A percentile compares a stretch with the other conserved stretches of the same genome.
phyloP scores from a whole-genome alignment of 805 yeast genomes.

The Lachancea waltii region DNA sequence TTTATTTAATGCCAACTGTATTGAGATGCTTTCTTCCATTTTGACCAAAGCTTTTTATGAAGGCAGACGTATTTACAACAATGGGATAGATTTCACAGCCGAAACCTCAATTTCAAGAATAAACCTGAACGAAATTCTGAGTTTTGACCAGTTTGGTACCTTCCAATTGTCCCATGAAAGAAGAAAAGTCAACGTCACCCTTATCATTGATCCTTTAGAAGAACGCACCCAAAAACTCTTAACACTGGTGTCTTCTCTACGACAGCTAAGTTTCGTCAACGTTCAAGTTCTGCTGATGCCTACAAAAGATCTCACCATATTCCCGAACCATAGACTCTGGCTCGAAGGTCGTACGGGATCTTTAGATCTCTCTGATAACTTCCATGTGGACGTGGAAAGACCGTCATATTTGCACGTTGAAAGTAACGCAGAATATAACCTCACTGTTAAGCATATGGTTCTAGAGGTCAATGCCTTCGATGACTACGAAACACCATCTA shows the following conservation, averaged over 20 bases:
- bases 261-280: conserved; percentile 43
- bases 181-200: conserved; percentile 46
- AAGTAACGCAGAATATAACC: conserved; percentile 42
- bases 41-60: conserved; percentile 41
- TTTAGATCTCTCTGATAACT: conserved; percentile 28
- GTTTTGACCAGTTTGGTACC: conserved; percentile 16
- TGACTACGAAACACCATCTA: conserved; percentile 21
- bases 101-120: conserved; percentile 41
- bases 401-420: conserved; percentile 23
- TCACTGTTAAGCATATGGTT: conserved; percentile 31
- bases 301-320: conserved; percentile 33
- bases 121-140: conserved; percentile 34
- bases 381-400: conserved; percentile 20
- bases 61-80: conserved; percentile 17
- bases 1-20: conserved; percentile 36
- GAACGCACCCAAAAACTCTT: conserved; percentile 61
- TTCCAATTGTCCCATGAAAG: conserved; percentile 21
- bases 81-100: conserved; percentile 38
- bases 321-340: conserved; percentile 56
- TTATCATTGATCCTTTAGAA: conserved; percentile 66
- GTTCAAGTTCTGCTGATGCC: conserved; percentile 57
- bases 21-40: conserved; percentile 40
- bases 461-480: conserved; percentile 68
- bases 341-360: too few relatives aligned
- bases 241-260: conserved; percentile 40